Base-by-base conservation (phyloP, 176 grass and related monocot genomes). In the Ananas comosus region DNA sequence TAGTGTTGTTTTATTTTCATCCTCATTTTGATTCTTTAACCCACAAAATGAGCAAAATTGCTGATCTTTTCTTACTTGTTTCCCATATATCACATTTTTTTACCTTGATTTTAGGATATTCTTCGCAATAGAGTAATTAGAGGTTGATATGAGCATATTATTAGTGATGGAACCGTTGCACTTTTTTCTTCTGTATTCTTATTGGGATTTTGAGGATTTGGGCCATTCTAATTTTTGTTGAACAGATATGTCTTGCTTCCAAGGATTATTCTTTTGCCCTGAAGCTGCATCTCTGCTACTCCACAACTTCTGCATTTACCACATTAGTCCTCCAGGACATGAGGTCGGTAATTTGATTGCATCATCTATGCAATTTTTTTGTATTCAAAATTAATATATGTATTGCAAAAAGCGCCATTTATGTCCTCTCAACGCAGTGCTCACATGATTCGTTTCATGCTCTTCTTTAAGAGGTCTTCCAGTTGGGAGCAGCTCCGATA, bases 401-500 rank as follows among this genome's bases (percentile, higher is more conserved):
- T 42, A 42, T 42, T 42, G 4, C 33, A 42, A 42, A 42, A 42
- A 42, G 33, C 33, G 33, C 33, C 33, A 42, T 42, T 42, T 42
- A 18, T 51, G 8, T 50, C 14, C 57, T 68, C 48, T 66, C 56
- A 75, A 58, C 21, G 81, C 12, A 68, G 54, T 84, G 66, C 24
- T 87, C 75, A 77, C 33, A 78, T 79, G 25, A 61, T 11, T 65
- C 21, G 57, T n/a, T 71, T 58, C 13, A 49, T 74, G 13, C 65
- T 79, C 70, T 72, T 57, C 68, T 74, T 76, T 80, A 85, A 74
- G 64, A 85, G 33, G 80, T 57, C 57, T 69, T 80, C 66, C 85
- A 99, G 94, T 88, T 99, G 71, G 94, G 90, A 81, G 89, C 94
- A 76, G 90, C 90, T 93, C 87, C 89, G 78, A 88, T 93, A 88